Evolutionary conservation across 2,329 filamentous ascomycete species (phyloP), one percentile per base, ranked within the genome.

Genomic region (Exophiala alcalophila): DNA sequence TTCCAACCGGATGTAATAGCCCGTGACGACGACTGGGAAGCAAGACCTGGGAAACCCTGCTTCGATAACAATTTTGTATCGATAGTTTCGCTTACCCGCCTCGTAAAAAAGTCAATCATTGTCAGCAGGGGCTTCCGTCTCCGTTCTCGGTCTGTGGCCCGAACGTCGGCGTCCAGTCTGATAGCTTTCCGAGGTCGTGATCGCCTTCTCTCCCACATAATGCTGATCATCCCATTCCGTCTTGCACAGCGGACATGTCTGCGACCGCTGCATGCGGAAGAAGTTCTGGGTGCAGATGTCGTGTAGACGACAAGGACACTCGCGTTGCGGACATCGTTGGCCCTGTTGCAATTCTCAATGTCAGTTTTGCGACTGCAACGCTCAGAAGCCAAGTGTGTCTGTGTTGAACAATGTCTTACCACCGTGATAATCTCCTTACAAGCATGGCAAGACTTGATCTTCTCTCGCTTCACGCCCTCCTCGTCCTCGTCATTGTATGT

Each of bases 341-440:
- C 90, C 89, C 71, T 75, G 44, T 31, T 36, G 2, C n/a, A n/a
- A n/a, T n/a, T n/a, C n/a, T n/a, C n/a, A n/a, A n/a, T n/a, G n/a
- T n/a, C n/a, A n/a, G n/a, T n/a, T n/a, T n/a, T n/a, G n/a, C n/a
- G n/a, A n/a, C n/a, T n/a, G n/a, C n/a, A 16, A 23, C 7, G 35
- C 24, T 4, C n/a, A 14, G 30, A 31, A 36, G 14, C 21, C 4
- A 25, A 19, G 24, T 33, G 43, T 28, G 53, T 46, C 9, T 5
- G 7, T 28, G 14, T n/a, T 7, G 19, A 2, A 16, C 5, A 4
- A 3, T 26, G 12, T 9, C 67, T 53, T 59, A 76, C 76, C 52
- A 84, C 70, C 1, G 91, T 98, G 27, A 97, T 79, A 49, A 97
- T 84, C 53, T 95, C 89, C 63, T 81, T 85, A 65, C 92, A 98